Base-by-base conservation (phyloP, 164 flowering plant genomes). In the Echeveria elegans region DNA sequence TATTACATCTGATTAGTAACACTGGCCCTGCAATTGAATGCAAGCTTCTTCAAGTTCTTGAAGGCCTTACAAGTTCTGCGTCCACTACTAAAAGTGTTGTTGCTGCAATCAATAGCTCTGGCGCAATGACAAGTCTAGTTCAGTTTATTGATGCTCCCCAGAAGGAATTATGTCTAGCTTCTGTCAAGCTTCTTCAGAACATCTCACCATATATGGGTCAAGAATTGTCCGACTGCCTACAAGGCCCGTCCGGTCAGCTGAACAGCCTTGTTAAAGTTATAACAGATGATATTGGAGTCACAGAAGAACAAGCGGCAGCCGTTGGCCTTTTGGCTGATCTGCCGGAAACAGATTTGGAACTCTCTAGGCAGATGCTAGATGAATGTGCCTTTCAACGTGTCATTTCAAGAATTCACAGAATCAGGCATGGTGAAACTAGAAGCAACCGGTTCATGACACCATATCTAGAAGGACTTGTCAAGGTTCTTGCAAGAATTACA, bases 21-120 rank as follows among this genome's bases (percentile, higher is more conserved):
- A 92, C 99, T 11, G 97, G 99, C 66, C 99, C 99, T 32, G 77
- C 90, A 45, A 91, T 91, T 66, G 97, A 83, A 80, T 86, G 93
- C 80, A 89, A 92, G 84, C 97, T 94, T 69, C 83, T 94, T 21
- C 96, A 89, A 77, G 94, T 94, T 67, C 96, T 94, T 69, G 97
- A 91, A 52, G 99, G 99, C 61, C 96, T 94, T 68, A 89, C 96
- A 32, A 75, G 66, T 74, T 82, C 88, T 64, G 81, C 82, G 2
- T 59, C 77, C 14, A 82, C 92, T 12, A 84, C 85, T 61, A 59
- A 66, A 23, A 73, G 78, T 69, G 89, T 92, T 31, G 97, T 87
- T 72, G 66, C 87, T 36, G 96, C 99, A 64, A 88, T 94, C 65
- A 88, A 78, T 79, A 91, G 92, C 73, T 88, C 93, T 47, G 99